A percentile compares a stretch with the other conserved stretches of the same genome.
Conservation (phyloP, 176 grass and related monocot species). For the Hordeum marinum region DNA sequence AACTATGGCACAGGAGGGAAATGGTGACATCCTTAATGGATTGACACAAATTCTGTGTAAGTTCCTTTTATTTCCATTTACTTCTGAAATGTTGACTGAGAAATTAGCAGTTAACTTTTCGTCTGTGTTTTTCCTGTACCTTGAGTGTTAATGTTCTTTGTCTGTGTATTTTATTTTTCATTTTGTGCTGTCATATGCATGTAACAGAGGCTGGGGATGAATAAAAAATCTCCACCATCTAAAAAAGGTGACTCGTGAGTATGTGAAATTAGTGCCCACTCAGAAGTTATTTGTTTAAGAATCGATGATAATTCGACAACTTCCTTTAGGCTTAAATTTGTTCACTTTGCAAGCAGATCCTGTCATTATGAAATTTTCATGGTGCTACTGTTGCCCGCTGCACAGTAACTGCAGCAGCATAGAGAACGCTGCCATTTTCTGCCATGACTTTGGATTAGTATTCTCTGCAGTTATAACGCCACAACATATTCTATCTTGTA, state of each 20-base stretch:
- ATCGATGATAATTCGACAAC: not conserved
- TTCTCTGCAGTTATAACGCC: not conserved
- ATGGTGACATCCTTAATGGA: constrained; percentile 84
- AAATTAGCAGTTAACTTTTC: not conserved
- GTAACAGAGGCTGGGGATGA: not conserved
- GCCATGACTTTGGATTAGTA: not conserved
- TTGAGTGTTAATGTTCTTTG: not conserved
- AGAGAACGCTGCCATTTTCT: not conserved
- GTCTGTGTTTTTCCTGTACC: not conserved
- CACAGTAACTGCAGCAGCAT: not conserved
- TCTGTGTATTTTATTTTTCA: not conserved
- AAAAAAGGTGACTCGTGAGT: not conserved
- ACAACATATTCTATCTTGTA: not conserved
- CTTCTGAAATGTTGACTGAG: constrained; percentile 15
- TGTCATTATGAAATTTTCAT: constrained; percentile 1
- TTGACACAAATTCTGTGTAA: constrained; percentile 92
- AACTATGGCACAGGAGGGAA: constrained; percentile 86
- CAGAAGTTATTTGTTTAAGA: constrained; percentile 4
- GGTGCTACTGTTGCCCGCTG: not conserved
- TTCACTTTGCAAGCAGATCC: not conserved
- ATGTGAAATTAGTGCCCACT: constrained; percentile 11
- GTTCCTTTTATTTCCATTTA: constrained; percentile 32
- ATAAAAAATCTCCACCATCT: constrained; percentile 5
- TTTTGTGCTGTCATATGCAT: not conserved
- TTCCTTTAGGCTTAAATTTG: constrained; percentile 12